Evolutionary conservation across 1,284 basidiomycete genomes (phyloP), one percentile per base, ranked within the genome.

Genomic region (Rhodotorula sp.): DNA sequence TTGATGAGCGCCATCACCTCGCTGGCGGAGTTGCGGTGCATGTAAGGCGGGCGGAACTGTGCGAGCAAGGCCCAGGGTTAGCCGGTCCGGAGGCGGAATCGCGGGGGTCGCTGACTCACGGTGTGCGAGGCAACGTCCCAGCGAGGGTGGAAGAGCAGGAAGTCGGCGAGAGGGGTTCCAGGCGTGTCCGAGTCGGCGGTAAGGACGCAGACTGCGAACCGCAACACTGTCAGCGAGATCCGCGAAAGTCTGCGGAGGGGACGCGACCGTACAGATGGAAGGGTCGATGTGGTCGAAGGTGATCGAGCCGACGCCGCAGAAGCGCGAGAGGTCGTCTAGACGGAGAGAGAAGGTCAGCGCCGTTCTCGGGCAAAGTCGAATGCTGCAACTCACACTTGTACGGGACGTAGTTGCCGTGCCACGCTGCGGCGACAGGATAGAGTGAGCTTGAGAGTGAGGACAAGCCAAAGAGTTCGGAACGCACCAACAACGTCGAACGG

Each of bases 401-500:
- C 2, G 88, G 88, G 4, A 88, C 83, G 75, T 89, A 89, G 80
- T 87, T 89, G 10, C 71, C 68, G 59, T 70, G 65, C 67, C 72
- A 72, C 11, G 64, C 64, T 54, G 30, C 30, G 17, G 17, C 4
- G 19, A 20, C 5, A 29, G 17, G 20, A 17, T 15, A 2, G 29
- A 29, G 51, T 13, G 51, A 7, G 9, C 8, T 6, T 27, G 29
- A 58, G 30, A 9, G 59, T 36, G 19, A 27, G 1, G 39, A 27
- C 19, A 22, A n/a, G n/a, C n/a, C 11, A 62, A 13, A 13, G 27
- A 17, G 36, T 29, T n/a, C 39, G 27, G 13, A 44, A 32, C 32
- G 39, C 77, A 86, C 32, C 87, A 55, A 89, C 88, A 39, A 89
- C 88, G 76, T 90, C 88, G 78, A 89, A 89, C 0, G 88, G 87